Percentiles rank a stretch among this genome's conserved stretches.
Conservation (phyloP, 1,284 basidiomycete species). For the Pseudozyma sp. region DNA sequence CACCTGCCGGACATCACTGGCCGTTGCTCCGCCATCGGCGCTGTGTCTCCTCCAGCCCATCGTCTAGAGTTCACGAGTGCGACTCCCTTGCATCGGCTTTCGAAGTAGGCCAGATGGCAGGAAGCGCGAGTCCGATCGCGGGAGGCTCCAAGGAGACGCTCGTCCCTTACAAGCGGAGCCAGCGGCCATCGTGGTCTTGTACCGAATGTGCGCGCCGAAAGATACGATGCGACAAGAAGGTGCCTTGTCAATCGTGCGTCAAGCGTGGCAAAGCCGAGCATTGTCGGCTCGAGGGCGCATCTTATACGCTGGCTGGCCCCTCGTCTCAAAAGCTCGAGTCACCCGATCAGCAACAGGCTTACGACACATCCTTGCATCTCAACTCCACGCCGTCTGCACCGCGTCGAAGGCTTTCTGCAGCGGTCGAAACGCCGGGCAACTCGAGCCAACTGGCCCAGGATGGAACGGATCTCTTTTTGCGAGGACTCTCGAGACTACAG, state of each 20-base stretch:
- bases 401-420: slow-evolving; percentile 16
- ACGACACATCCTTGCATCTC: neutral
- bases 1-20: too few species aligned
- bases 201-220: slow-evolving; percentile 57
- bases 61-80: too few species aligned
- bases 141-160: slow-evolving; percentile 15
- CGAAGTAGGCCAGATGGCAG: slow-evolving; percentile 7
- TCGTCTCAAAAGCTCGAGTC: slow-evolving; percentile 12
- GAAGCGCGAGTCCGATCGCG: neutral
- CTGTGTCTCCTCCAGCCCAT: too few species aligned
- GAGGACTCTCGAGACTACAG: slow-evolving; percentile 26
- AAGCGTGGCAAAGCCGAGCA: slow-evolving; percentile 46
- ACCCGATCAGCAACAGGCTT: slow-evolving; percentile 12
- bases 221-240: slow-evolving; percentile 57
- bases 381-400: slow-evolving; percentile 5
- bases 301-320: slow-evolving; percentile 15
- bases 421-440: slow-evolving; percentile 2
- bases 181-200: slow-evolving; percentile 54
- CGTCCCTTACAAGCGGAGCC: slow-evolving; percentile 43
- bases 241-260: slow-evolving; percentile 54
- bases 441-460: slow-evolving; percentile 1
- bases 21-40: too few species aligned
- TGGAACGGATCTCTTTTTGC: slow-evolving; percentile 15
- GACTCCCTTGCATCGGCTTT: too few species aligned
- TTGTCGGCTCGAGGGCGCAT: slow-evolving; percentile 38